Evolutionary conservation across 2,329 filamentous ascomycete species (phyloP).

Genomic region (Pestalotiopsis sp.): DNA sequence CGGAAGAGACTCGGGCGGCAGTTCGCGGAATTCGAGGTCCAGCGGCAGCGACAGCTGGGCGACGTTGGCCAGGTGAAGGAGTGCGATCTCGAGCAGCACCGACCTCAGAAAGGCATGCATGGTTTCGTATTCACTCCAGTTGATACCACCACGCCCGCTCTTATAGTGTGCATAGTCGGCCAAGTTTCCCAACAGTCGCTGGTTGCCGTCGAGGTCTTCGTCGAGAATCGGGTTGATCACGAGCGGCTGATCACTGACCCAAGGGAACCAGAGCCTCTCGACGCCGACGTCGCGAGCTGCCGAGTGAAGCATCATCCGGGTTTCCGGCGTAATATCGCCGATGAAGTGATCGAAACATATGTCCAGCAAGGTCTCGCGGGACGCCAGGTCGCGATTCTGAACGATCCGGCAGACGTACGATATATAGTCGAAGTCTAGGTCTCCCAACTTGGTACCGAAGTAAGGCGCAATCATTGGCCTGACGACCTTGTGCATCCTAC

Average conservation of each 20-base stretch:
- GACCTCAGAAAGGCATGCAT: background rate
- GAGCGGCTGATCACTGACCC: background rate
- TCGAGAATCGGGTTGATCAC: too few relatives aligned
- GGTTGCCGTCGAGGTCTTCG: too few relatives aligned
- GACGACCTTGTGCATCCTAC: background rate
- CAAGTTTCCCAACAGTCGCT: too few relatives aligned
- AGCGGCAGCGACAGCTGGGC: background rate
- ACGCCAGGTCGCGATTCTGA: background rate
- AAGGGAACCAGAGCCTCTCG: background rate
- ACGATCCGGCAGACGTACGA: background rate
- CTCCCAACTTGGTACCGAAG: background rate
- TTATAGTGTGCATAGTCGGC: too few relatives aligned
- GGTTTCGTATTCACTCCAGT: too few relatives aligned
- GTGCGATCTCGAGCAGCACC: background rate
- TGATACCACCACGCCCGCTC: too few relatives aligned
- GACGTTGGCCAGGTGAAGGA: background rate
- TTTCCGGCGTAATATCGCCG: background rate
- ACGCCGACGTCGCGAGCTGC: background rate
- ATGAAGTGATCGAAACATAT: background rate
- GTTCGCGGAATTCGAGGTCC: background rate
- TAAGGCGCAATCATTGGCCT: background rate
- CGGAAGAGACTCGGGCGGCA: background rate
- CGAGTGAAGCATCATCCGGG: background rate
- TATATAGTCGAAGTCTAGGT: background rate
- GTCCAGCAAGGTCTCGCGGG: background rate